Percentiles rank a stretch among this genome's conserved stretches.
These are phyloP conservation scores for Hymenoscyphus fraxineus DNA, from an alignment of 2,329 filamentous ascomycete genomes.

Conservation along the genomic window DNA sequence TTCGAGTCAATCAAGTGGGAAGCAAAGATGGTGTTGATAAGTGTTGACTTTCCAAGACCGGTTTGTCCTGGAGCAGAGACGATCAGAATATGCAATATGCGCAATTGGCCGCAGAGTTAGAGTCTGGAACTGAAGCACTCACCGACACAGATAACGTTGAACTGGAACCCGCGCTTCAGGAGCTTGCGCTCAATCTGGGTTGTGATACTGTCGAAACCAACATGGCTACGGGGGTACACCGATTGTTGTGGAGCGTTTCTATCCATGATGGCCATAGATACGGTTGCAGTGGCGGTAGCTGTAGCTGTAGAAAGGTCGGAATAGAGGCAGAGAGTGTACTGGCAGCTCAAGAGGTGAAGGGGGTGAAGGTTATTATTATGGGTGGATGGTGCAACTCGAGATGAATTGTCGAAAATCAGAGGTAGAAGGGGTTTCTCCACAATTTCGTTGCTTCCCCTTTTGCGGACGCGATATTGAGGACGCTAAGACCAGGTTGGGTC, in stretches of 20 bases:
- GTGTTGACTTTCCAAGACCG: constrained; percentile 94
- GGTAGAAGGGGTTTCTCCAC: constrained; percentile 27
- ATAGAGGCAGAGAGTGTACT: constrained; percentile 10
- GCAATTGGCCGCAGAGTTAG: constrained; percentile 4
- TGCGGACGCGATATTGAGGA: constrained; percentile 12
- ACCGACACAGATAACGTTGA: constrained; percentile 99
- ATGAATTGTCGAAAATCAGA: constrained; percentile 21
- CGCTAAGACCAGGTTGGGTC: constrained; percentile 6
- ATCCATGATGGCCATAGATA: constrained; percentile 34
- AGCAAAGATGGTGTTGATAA: constrained; percentile 99
- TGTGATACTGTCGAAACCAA: constrained; percentile 99
- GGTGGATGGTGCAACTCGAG: constrained; percentile 10
- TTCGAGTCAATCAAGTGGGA: constrained; percentile 99
- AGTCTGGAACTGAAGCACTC: constrained; percentile 43
- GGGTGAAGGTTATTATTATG: constrained; percentile 7
- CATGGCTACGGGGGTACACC: constrained; percentile 89
- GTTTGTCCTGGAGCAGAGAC: constrained; percentile 71
- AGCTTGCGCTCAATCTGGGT: constrained; percentile 99
- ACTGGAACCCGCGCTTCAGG: constrained; percentile 98
- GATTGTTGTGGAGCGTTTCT: constrained; percentile 34
- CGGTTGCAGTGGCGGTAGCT: constrained; percentile 13
- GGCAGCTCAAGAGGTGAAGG: constrained; percentile 7
- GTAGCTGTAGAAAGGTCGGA: too few relatives aligned
- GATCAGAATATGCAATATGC: constrained; percentile 22
- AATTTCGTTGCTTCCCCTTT: constrained; percentile 22